Percentiles rank a stretch among this genome's conserved stretches.
Conservation (phyloP, 2,329 filamentous ascomycete species). For the Drechslera avenae region DNA sequence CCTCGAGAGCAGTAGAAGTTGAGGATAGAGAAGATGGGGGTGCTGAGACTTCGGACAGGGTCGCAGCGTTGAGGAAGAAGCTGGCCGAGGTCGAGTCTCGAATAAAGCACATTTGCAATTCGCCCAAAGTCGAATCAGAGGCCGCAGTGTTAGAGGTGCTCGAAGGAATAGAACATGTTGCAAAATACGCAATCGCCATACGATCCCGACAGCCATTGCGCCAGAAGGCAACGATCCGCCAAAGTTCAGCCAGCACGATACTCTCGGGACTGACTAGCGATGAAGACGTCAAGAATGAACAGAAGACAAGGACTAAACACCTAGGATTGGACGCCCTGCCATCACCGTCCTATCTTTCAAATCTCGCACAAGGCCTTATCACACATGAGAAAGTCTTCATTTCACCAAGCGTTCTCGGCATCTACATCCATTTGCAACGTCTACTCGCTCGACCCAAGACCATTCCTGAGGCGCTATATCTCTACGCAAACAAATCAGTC, state of each 20-base stretch:
- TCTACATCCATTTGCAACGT: constrained; percentile 78
- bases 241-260: constrained; percentile 44
- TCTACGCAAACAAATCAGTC: constrained; percentile 83
- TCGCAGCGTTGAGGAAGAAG: constrained; percentile 26
- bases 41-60: constrained; percentile 25
- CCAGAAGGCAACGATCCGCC: constrained; percentile 28
- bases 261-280: constrained; percentile 37
- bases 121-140: constrained; percentile 37
- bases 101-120: constrained; percentile 34
- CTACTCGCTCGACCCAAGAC: constrained; percentile 74
- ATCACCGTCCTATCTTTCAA: constrained; percentile 52
- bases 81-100: constrained; percentile 35
- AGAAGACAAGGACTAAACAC: constrained; percentile 14
- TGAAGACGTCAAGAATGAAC: constrained; percentile 12
- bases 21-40: constrained; percentile 18
- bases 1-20: constrained; percentile 19
- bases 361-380: constrained; percentile 70
- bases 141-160: constrained; percentile 26
- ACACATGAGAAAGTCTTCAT: constrained; percentile 80
- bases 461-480: constrained; percentile 76
- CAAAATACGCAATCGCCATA: constrained; percentile 36
- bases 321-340: constrained; percentile 33
- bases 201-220: constrained; percentile 33
- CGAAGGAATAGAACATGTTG: constrained; percentile 29
- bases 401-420: constrained; percentile 70